These are phyloP conservation scores for Globisporangium cederbergense DNA, from an alignment of 352 stramenopile species.

Conservation along the genomic window DNA sequence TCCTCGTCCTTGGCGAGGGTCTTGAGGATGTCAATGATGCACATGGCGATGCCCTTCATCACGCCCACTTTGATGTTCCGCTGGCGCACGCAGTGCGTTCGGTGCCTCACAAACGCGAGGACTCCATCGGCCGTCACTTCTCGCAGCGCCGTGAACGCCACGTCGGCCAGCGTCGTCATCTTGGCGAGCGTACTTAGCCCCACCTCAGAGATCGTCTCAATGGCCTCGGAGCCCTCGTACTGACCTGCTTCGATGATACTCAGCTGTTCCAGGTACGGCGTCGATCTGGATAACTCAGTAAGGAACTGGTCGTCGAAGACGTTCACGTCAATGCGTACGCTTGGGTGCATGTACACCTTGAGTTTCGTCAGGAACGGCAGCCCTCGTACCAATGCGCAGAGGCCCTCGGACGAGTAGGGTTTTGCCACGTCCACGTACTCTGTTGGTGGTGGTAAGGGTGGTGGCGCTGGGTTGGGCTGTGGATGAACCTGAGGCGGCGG, in stretches of 20 bases:
- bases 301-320: conserved; percentile 41
- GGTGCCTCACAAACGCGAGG: conserved; percentile 26
- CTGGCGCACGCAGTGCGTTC: conserved; percentile 27
- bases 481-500: not conserved
- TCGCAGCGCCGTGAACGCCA: conserved; percentile 29
- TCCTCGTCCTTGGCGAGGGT: conserved; percentile 23
- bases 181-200: conserved; percentile 26
- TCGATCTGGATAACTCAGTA: conserved; percentile 18
- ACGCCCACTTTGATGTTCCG: conserved; percentile 44
- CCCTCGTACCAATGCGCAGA: conserved; percentile 30
- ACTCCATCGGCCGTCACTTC: conserved; percentile 20
- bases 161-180: conserved; percentile 38
- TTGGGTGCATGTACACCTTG: conserved; percentile 37
- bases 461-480: not conserved
- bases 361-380: conserved; percentile 31
- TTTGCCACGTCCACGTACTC: conserved; percentile 20
- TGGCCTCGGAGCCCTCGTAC: conserved; percentile 29
- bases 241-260: conserved; percentile 28
- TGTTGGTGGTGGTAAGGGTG: not conserved
- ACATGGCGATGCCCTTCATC: conserved; percentile 28
- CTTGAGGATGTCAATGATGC: conserved; percentile 29
- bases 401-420: conserved; percentile 28
- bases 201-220: conserved; percentile 27
- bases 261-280: conserved; percentile 32
- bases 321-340: conserved; percentile 30